Evolutionary conservation across 2,329 filamentous ascomycete species (phyloP), one percentile per base, ranked within the genome.

Genomic region (Fusarium circinatum): DNA sequence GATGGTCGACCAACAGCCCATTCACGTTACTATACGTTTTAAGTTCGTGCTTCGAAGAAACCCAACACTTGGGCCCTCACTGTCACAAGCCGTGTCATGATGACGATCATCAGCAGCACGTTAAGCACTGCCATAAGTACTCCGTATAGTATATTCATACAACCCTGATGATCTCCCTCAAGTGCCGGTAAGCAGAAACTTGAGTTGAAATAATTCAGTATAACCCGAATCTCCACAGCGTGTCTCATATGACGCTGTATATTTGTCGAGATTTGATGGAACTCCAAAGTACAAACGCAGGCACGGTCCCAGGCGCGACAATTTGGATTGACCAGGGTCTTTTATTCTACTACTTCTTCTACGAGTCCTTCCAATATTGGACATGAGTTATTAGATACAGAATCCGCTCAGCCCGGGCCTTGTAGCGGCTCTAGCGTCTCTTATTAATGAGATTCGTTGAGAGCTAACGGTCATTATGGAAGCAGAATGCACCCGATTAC

Each of bases 291-390:
- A 36, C 42, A 20, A 30, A 18, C 22, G 47, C 10, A 49, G 28
- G 28, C 30, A 57, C 28, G 55, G 26, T 18, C 73, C 73, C 65
- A 77, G 70, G 65, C 48, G 54, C 58, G 41, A 62, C 38, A 58
- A 62, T 44, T 57, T 44, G 38, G 17, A 36, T 28, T 45, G 30
- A 51, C 76, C 56, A 28, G 51, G 34, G 24, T 28, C 34, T 69
- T 39, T 66, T 64, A 54, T 63, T 60, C 54, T 78, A 67, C 61
- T 56, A 59, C 49, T 49, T 61, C 69, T 75, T 70, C 65, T 28
- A 73, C 38, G 32, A 65, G 39, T 54, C 55, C 75, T 75, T 77
- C 75, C 47, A 77, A 69, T 47, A 52, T 72, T 75, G 60, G 45
- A 65, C 55, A 39, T 62, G 45, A 32, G 28, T 44, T 55, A 24